Evolutionary conservation across 129 eudicot genomes (phyloP).

Genomic region (Artemisia argyi): DNA sequence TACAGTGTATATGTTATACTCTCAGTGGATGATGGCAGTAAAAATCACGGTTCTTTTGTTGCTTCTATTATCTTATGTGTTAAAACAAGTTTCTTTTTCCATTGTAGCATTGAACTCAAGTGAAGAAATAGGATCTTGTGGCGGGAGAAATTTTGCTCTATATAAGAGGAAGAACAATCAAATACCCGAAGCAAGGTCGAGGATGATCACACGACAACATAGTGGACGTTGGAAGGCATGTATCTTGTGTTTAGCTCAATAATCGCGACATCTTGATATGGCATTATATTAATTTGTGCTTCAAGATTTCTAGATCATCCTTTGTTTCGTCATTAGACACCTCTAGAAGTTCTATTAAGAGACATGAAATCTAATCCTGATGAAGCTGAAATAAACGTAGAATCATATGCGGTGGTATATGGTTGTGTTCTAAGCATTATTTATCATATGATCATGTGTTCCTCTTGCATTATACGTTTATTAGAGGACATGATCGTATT

Average conservation of each 20-base stretch:
- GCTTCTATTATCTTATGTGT: neutral
- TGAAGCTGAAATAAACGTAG: constrained; percentile 9
- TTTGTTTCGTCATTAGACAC: neutral
- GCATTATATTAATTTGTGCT: neutral
- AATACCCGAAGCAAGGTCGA: constrained; percentile 29
- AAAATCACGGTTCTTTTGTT: neutral
- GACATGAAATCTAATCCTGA: too few relatives aligned
- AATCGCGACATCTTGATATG: neutral
- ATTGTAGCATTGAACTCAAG: constrained; percentile 42
- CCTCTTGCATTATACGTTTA: too few relatives aligned
- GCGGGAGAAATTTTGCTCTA: constrained; percentile 56
- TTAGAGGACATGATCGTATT: too few relatives aligned
- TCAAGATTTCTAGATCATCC: constrained; percentile 3
- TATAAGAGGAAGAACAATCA: constrained; percentile 44
- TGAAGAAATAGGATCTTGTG: constrained; percentile 49
- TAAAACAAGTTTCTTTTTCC: neutral
- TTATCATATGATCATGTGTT: too few relatives aligned
- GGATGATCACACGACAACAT: constrained; percentile 26
- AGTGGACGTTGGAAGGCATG: constrained; percentile 51
- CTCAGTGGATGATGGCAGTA: neutral
- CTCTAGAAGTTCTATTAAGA: neutral
- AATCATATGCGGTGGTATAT: constrained; percentile 2
- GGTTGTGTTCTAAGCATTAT: neutral
- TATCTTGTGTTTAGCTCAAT: constrained; percentile 11
- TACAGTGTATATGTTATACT: too few relatives aligned